Base-by-base conservation (phyloP, 2,329 filamentous ascomycete species). In the Oidium heveae region DNA sequence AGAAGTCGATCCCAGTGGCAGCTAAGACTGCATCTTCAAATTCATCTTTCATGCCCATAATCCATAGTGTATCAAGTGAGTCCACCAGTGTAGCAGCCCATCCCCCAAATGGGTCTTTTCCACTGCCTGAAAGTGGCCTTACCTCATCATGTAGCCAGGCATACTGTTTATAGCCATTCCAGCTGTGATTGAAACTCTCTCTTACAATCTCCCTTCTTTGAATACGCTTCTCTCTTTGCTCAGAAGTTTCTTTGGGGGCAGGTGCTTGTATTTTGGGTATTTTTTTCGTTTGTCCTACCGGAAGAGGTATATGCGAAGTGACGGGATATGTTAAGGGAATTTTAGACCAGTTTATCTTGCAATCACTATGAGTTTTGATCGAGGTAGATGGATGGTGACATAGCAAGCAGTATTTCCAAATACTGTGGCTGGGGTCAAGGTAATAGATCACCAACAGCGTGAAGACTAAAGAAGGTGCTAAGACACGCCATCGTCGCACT, bases 41-140 rank as follows among this genome's bases (percentile, higher is more conserved):
- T 61, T 93, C 85, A 0, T 82, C 72, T 61, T 76, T 77, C 67
- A 94, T 63, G 18, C 77, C 85, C 75, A 91, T 86, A 61, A 94
- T 88, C 84, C 84, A 93, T 2, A 94, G 70, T 0, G 86, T 87
- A 64, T 94, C 86, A 55, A 89, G 69, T 0, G 79, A 72, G 69
- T 94, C 87, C 5, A 94, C 84, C 57, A 94, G 65, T 0, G 87
- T 93, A 9, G 87, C 87, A 16, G 84, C 85, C 87, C 87, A 94
- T 44, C 84, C 86, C 62, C 86, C 89, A 68, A 96, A 96, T 0
- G 86, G 85, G 64, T 95, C 84, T 36, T 77, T 77, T 58, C 71
- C 77, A 6, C 68, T 69, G 55, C 80, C 80, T 34, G 76, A 75
- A 16, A 89, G 70, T 1, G 91, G 91, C 37, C 69, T 72, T 15